Evolutionary conservation across 1,139 yeast genomes (phyloP).

Genomic region (Kodamaea ohmeri): DNA sequence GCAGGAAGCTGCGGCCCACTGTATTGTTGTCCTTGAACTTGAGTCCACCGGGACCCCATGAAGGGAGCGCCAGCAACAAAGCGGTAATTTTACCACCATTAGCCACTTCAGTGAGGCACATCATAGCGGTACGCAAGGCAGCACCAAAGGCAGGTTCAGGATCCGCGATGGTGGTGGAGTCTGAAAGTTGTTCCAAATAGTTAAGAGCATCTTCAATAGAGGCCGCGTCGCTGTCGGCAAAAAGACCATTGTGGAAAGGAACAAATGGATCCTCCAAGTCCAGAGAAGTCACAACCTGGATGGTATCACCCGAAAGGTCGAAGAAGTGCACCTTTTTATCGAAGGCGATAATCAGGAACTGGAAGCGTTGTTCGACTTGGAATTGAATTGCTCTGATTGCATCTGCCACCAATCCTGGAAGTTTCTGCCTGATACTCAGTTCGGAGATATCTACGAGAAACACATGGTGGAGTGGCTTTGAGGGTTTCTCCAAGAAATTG

Average conservation of each 20-base stretch:
- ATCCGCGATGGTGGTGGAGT: constrained; percentile 44
- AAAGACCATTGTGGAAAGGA: constrained; percentile 76
- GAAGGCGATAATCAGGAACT: constrained; percentile 69
- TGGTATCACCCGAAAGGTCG: constrained; percentile 60
- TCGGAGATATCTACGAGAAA: constrained; percentile 75
- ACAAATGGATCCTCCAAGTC: constrained; percentile 81
- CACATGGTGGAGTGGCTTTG: constrained; percentile 60
- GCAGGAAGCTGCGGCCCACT: constrained; percentile 37
- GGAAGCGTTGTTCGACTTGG: constrained; percentile 24
- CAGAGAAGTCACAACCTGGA: constrained; percentile 65
- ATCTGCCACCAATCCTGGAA: constrained; percentile 68
- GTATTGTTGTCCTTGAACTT: constrained; percentile 46
- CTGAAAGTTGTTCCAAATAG: constrained; percentile 48
- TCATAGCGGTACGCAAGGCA: constrained; percentile 67
- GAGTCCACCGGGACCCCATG: constrained; percentile 83
- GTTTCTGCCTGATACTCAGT: constrained; percentile 58
- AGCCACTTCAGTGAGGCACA: constrained; percentile 59
- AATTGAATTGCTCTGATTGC: constrained; percentile 64
- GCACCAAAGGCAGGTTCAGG: constrained; percentile 78
- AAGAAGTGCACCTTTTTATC: constrained; percentile 75
- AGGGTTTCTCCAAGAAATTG: constrained; percentile 44
- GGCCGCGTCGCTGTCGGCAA: constrained; percentile 69
- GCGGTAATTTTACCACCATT: constrained; percentile 88
- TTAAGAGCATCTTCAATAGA: constrained; percentile 69
- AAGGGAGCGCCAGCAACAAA: constrained; percentile 66